These are phyloP conservation scores for Chenopodium quinoa DNA, from an alignment of 148 eudicot genomes.

Conservation along the genomic window DNA sequence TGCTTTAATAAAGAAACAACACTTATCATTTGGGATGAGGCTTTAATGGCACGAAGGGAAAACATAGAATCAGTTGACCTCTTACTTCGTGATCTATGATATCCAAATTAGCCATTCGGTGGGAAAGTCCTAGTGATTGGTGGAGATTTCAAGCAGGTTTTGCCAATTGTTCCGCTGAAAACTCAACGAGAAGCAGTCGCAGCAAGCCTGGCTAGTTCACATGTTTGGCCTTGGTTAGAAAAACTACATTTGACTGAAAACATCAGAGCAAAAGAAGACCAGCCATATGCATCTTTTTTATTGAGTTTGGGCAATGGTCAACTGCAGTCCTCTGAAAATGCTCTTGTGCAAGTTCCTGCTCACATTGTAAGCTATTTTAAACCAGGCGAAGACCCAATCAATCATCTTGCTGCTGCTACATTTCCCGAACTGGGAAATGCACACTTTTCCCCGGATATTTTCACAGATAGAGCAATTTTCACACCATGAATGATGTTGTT, in stretches of 20 bases:
- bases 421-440: not conserved
- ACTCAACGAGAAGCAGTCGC: not conserved
- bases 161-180: not conserved
- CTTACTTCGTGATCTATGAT: not conserved
- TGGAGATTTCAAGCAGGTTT: not conserved
- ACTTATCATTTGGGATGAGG: too few relatives aligned
- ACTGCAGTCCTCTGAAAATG: not conserved
- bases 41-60: not conserved
- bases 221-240: not conserved
- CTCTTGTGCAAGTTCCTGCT: too few relatives aligned
- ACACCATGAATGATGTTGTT: constrained; percentile 1
- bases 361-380: not conserved
- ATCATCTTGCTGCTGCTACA: not conserved
- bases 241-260: not conserved
- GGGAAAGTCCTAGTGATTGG: not conserved
- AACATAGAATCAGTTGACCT: not conserved
- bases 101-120: not conserved
- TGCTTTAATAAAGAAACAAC: too few relatives aligned
- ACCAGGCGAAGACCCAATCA: not conserved
- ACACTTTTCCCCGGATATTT: not conserved
- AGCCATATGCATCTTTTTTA: not conserved
- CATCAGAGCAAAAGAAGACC: not conserved
- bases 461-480: not conserved
- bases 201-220: not conserved
- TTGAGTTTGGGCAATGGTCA: not conserved